Evolutionary conservation across 768 basidiomycete genomes (phyloP).

Genomic region (Artomyces pyxidatus): DNA sequence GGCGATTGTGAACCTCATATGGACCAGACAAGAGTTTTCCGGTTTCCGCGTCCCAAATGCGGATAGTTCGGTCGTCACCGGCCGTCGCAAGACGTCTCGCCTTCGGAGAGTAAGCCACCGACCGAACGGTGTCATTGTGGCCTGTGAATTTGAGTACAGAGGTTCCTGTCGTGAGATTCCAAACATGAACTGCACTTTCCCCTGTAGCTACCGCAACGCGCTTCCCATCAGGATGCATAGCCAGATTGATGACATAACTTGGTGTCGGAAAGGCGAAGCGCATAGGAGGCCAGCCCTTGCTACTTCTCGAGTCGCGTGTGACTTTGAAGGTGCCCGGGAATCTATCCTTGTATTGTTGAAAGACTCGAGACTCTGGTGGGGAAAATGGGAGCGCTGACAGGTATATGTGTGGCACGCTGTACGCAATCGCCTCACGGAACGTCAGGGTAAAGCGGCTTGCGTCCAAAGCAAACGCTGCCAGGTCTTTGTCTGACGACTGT

Average conservation of each 20-base stretch:
- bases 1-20: conserved; percentile 15
- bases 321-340: conserved; percentile 4
- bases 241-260: conserved; percentile 4
- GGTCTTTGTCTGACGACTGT: conserved; percentile 2
- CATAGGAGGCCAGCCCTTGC: conserved; percentile 14
- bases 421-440: conserved; percentile 4
- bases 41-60: conserved; percentile 19
- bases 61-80: conserved; percentile 13
- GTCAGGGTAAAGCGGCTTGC: conserved; percentile 11
- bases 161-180: conserved; percentile 1
- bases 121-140: background rate
- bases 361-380: conserved; percentile 5
- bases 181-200: background rate
- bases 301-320: background rate
- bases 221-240: conserved; percentile 18
- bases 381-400: conserved; percentile 10
- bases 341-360: conserved; percentile 3
- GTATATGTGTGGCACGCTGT: conserved; percentile 11
- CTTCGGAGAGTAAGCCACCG: conserved; percentile 1
- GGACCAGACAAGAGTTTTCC: conserved; percentile 11
- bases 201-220: conserved; percentile 2
- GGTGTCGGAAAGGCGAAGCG: conserved; percentile 9
- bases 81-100: conserved; percentile 10
- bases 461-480: conserved; percentile 4
- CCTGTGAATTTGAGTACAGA: background rate